Conservation (phyloP, 805 yeast genomes). For the Nakazawaea ishiwadae region DNA sequence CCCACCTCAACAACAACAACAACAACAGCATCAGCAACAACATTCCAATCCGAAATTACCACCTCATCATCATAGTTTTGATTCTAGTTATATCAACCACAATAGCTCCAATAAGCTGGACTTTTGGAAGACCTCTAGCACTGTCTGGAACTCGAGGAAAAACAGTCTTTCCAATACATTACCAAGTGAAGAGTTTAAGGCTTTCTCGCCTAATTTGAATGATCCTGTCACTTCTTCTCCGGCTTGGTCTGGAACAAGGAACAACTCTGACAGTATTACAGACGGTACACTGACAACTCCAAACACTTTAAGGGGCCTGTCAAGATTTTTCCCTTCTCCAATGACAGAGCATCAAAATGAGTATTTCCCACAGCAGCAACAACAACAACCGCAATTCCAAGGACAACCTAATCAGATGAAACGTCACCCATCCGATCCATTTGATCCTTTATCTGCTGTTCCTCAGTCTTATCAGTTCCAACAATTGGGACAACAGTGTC, state of each 20-base stretch:
- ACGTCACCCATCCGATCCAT: slow-evolving; percentile 2
- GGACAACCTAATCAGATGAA: neutral
- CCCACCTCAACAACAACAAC: neutral
- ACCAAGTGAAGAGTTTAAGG: neutral
- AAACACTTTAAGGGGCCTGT: slow-evolving; percentile 20
- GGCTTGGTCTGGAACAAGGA: slow-evolving; percentile 5
- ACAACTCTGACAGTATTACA: neutral
- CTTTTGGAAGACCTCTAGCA: slow-evolving; percentile 4
- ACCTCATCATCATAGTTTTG: slow-evolving; percentile 11
- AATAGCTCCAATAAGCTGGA: slow-evolving; percentile 1
- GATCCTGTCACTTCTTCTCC: slow-evolving; percentile 6
- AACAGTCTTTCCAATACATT: slow-evolving; percentile 2
- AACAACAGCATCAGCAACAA: neutral
- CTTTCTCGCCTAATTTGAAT: slow-evolving; percentile 3
- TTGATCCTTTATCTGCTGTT: slow-evolving; percentile 4
- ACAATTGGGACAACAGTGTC: too few species aligned
- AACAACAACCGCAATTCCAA: neutral
- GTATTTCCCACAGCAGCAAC: slow-evolving; percentile 2
- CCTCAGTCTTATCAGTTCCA: neutral
- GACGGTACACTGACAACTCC: slow-evolving; percentile 16
- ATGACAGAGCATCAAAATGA: slow-evolving; percentile 19
- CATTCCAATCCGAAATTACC: neutral
- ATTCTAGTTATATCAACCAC: slow-evolving; percentile 10
- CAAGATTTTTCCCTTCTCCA: slow-evolving; percentile 32
- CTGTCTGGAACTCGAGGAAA: slow-evolving; percentile 12